Conservation (phyloP, 768 basidiomycete species). For the Collybiopsis confluens region DNA sequence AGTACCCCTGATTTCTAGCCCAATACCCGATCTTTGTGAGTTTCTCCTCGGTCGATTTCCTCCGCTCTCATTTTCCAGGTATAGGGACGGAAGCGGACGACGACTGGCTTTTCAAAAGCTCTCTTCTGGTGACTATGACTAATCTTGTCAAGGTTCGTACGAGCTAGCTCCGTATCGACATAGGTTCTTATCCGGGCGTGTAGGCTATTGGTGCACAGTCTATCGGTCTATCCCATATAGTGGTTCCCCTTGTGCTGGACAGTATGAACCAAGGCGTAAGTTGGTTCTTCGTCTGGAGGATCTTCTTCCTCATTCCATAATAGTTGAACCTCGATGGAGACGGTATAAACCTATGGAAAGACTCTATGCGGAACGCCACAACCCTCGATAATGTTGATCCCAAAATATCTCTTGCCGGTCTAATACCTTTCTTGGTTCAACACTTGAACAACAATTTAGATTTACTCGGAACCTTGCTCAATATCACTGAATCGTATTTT, state of each 20-base stretch:
- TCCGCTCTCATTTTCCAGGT: slow-evolving; percentile 10
- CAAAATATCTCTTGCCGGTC: slow-evolving; percentile 48
- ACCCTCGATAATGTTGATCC: slow-evolving; percentile 45
- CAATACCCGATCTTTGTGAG: slow-evolving; percentile 72
- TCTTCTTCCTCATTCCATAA: slow-evolving; percentile 11
- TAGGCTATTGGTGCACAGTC: slow-evolving; percentile 70
- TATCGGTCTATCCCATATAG: slow-evolving; percentile 44
- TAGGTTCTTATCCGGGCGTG: neutral
- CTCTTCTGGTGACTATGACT: slow-evolving; percentile 64
- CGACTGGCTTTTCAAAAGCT: slow-evolving; percentile 69
- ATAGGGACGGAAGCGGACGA: slow-evolving; percentile 66
- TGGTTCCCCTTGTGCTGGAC: slow-evolving; percentile 63
- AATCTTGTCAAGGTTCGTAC: slow-evolving; percentile 60
- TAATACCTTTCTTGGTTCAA: slow-evolving; percentile 61
- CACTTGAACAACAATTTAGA: slow-evolving; percentile 69
- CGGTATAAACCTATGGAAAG: slow-evolving; percentile 70
- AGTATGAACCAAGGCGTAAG: slow-evolving; percentile 55
- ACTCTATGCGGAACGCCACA: slow-evolving; percentile 62
- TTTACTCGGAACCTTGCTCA: slow-evolving; percentile 61
- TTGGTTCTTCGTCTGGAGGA: slow-evolving; percentile 3
- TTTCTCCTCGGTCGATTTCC: slow-evolving; percentile 7
- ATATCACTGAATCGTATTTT: slow-evolving; percentile 74
- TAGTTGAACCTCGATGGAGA: slow-evolving; percentile 79
- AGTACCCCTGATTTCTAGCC: slow-evolving; percentile 52
- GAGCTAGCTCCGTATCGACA: neutral